Percentiles rank a stretch among this genome's conserved stretches.
Evolutionary conservation across 352 stramenopile genomes (phyloP).

Genomic region (Aphanomyces stellatus): DNA sequence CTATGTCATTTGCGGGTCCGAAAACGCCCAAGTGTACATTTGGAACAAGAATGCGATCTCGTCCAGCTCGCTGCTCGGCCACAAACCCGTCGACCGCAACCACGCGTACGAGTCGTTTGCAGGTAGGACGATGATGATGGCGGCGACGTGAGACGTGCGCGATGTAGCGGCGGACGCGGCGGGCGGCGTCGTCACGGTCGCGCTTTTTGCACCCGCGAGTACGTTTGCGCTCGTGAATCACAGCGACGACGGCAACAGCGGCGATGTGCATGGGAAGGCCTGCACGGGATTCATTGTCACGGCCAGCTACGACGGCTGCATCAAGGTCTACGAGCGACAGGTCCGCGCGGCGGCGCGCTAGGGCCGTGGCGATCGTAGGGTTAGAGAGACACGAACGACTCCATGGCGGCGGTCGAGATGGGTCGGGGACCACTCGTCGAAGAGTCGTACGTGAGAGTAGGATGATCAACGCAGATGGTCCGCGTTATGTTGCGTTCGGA

Average conservation of each 20-base stretch:
- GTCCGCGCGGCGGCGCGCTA: background rate
- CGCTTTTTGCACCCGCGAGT: slow-evolving; percentile 68
- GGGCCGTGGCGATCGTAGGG: too few species aligned
- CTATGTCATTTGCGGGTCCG: slow-evolving; percentile 79
- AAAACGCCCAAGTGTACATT: slow-evolving; percentile 79
- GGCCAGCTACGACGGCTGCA: slow-evolving; percentile 78
- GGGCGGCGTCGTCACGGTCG: slow-evolving; percentile 69
- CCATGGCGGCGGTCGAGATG: too few species aligned
- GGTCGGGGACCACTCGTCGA: too few species aligned
- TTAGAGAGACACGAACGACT: too few species aligned
- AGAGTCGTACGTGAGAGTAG: too few species aligned
- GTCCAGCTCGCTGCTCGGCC: slow-evolving; percentile 18
- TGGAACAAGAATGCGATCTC: slow-evolving; percentile 69
- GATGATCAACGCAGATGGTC: too few species aligned
- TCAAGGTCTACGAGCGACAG: slow-evolving; percentile 23
- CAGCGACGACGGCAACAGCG: slow-evolving; percentile 30
- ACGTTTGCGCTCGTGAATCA: slow-evolving; percentile 77
- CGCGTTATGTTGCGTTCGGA: too few species aligned
- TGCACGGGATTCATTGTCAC: slow-evolving; percentile 74
- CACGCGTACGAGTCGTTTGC: slow-evolving; percentile 73
- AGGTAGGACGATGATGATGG: too few species aligned
- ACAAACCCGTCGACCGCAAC: slow-evolving; percentile 64
- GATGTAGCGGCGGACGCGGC: slow-evolving; percentile 46
- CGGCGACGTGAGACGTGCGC: too few species aligned
- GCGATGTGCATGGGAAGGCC: slow-evolving; percentile 52